A percentile compares a stretch with the other conserved stretches of the same genome.
Evolutionary conservation across 176 grass and related monocot species (phyloP).

Genomic region (sorghum (Sorghum bicolor)): Sorghum_bicolor_NCBIv3 NC_012871.2:73178001-73178500

Average conservation of each 20-base stretch:
- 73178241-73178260: neutral
- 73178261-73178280: no score
- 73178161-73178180: neutral
- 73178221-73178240: neutral
- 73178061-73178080: neutral
- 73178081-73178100: neutral
- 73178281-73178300: neutral
- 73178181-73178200: neutral
- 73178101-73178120: neutral
- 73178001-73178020: neutral
- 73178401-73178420: neutral
- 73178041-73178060: neutral
- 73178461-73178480: constrained; percentile 55
- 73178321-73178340: neutral
- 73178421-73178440: neutral
- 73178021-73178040: neutral
- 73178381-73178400: neutral
- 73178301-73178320: neutral
- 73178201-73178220: neutral
- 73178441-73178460: constrained; percentile 68
- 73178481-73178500: constrained; percentile 71
- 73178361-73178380: neutral
- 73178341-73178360: neutral
- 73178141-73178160: neutral
- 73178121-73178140: neutral